These are phyloP conservation scores for Dioscorea dumetorum DNA, from an alignment of 106 monocot species.

Conservation along the genomic window DNA sequence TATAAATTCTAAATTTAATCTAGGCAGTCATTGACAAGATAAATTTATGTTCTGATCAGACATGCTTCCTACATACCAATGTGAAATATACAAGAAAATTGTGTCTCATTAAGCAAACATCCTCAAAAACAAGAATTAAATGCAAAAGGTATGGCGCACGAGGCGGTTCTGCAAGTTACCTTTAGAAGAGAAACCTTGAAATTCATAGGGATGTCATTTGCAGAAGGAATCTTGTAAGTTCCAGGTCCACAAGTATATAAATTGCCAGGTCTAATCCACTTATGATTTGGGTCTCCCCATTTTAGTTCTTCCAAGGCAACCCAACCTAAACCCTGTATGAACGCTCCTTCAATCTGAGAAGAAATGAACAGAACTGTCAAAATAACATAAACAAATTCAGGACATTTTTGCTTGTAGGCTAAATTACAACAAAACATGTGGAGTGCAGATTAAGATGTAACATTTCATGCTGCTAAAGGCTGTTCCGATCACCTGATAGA, in stretches of 20 bases:
- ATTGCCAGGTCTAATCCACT: conserved; percentile 80
- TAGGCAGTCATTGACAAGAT: too few relatives aligned
- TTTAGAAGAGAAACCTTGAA: conserved; percentile 92
- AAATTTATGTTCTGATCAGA: too few relatives aligned
- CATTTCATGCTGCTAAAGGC: too few relatives aligned
- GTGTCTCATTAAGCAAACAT: too few relatives aligned
- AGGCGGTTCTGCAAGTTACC: conserved; percentile 27
- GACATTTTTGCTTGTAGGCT: too few relatives aligned
- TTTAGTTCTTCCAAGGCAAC: conserved; percentile 90
- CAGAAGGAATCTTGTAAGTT: conserved; percentile 84
- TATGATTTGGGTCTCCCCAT: conserved; percentile 94
- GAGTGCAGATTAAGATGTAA: too few relatives aligned
- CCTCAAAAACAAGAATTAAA: neutral
- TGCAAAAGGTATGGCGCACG: neutral
- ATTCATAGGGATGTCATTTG: conserved; percentile 89
- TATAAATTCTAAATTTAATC: too few relatives aligned
- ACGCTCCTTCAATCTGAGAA: conserved; percentile 87
- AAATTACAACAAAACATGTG: too few relatives aligned
- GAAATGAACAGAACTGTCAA: neutral
- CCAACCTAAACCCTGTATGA: conserved; percentile 97
- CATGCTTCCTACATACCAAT: too few relatives aligned
- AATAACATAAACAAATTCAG: too few relatives aligned
- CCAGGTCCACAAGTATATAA: conserved; percentile 91
- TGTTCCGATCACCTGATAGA: too few relatives aligned
- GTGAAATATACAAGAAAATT: too few relatives aligned